Conservation (phyloP, 257 asterid genomes). For the Primulina eburnea region DNA sequence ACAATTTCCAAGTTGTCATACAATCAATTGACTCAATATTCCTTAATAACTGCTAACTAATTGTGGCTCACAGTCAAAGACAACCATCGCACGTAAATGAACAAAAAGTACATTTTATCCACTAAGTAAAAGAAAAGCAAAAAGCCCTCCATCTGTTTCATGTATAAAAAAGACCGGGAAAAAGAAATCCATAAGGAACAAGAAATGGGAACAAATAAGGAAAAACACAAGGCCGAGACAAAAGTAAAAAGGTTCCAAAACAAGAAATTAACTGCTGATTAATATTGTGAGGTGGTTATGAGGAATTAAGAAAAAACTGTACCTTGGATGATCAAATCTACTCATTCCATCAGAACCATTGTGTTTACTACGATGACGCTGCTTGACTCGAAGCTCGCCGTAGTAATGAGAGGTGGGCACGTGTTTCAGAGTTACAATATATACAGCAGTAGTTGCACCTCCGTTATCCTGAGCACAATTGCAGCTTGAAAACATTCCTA, state of each 20-base stretch:
- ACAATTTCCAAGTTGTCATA: not conserved
- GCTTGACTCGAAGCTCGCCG: conserved; percentile 48
- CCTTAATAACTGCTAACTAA: not conserved
- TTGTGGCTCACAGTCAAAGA: conserved; percentile 11
- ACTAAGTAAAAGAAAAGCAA: not conserved
- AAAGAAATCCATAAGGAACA: not conserved
- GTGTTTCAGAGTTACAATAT: conserved; percentile 82
- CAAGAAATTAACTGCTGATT: conserved; percentile 18
- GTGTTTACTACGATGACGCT: conserved; percentile 34
- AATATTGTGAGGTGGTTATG: not conserved
- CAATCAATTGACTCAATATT: no score
- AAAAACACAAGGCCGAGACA: not conserved
- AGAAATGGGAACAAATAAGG: not conserved
- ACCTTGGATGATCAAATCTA: conserved; percentile 56
- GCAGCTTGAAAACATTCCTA: conserved; percentile 46
- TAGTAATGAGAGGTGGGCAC: conserved; percentile 59
- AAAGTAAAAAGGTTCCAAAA: not conserved
- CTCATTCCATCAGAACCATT: conserved; percentile 46
- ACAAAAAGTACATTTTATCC: not conserved
- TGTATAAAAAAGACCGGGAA: conserved; percentile 1
- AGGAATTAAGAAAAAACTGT: not conserved
- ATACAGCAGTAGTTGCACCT: conserved; percentile 53
- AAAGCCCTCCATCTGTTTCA: conserved; percentile 17
- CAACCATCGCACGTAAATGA: not conserved
- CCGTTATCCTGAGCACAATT: conserved; percentile 42